These are phyloP conservation scores for Kurtzmaniella cleridarum DNA, from an alignment of 805 yeast species.

Conservation along the genomic window DNA sequence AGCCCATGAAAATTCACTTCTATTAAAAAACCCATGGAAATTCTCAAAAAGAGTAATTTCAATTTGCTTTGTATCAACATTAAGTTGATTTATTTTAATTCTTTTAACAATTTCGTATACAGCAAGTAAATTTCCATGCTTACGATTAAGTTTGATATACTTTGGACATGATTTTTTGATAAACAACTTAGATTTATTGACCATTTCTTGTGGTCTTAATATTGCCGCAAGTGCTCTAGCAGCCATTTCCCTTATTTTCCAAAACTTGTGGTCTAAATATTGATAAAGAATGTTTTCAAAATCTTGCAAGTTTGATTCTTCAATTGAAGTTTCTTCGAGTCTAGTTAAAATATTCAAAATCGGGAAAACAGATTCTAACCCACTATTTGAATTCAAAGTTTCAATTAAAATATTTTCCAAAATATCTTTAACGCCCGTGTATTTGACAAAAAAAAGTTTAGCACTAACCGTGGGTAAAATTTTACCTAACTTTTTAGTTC, in stretches of 20 bases:
- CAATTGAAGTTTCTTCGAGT: slow-evolving; percentile 55
- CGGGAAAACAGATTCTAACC: slow-evolving; percentile 65
- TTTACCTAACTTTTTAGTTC: slow-evolving; percentile 42
- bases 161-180: background rate
- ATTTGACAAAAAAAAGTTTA: slow-evolving; percentile 65
- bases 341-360: slow-evolving; percentile 68
- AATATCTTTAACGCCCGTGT: slow-evolving; percentile 44
- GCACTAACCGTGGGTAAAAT: slow-evolving; percentile 42
- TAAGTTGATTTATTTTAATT: slow-evolving; percentile 2
- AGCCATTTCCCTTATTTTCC: slow-evolving; percentile 89
- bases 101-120: slow-evolving; percentile 13
- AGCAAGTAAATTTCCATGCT: slow-evolving; percentile 60
- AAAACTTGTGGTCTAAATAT: slow-evolving; percentile 48
- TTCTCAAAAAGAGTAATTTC: too few species aligned
- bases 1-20: slow-evolving; percentile 10
- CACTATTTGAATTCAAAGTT: slow-evolving; percentile 19
- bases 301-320: slow-evolving; percentile 41
- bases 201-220: slow-evolving; percentile 13
- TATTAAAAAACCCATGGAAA: background rate
- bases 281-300: slow-evolving; percentile 43
- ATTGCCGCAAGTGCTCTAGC: slow-evolving; percentile 62
- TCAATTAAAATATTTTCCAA: slow-evolving; percentile 40
- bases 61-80: background rate
- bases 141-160: slow-evolving; percentile 22
- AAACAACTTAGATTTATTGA: slow-evolving; percentile 17